A percentile compares a stretch with the other conserved stretches of the same genome.
Conservation (phyloP, 495 filamentous ascomycete species). For the Cudoniella acicularis region DNA sequence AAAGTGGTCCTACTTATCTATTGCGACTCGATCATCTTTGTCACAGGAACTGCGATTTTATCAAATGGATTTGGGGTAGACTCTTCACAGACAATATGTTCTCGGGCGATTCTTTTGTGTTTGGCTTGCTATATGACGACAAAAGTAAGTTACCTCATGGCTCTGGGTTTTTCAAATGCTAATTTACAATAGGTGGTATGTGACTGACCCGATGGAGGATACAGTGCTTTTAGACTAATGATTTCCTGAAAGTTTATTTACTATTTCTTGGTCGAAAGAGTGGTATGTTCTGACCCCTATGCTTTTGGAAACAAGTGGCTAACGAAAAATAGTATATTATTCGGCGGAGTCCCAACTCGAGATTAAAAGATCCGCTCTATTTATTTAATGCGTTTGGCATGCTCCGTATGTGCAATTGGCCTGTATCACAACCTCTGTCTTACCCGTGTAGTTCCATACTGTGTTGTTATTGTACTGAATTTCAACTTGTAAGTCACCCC, state of each 20-base stretch:
- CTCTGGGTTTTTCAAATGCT: background rate
- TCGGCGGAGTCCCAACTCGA: conserved; percentile 34
- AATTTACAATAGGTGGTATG: conserved; percentile 35
- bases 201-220: background rate
- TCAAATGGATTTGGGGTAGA: conserved; percentile 46
- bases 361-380: conserved; percentile 45
- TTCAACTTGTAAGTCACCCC: conserved; percentile 42
- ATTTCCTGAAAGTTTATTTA: conserved; percentile 49
- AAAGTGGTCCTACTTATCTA: conserved; percentile 50
- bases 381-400: conserved; percentile 51
- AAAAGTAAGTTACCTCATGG: conserved; percentile 34
- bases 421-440: background rate
- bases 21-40: conserved; percentile 46
- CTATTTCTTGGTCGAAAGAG: conserved; percentile 50
- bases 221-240: conserved; percentile 9
- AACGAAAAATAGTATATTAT: conserved; percentile 40
- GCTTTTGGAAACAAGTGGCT: background rate
- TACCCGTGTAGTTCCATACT: conserved; percentile 35
- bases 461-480: conserved; percentile 42
- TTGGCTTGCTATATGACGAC: conserved; percentile 49
- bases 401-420: conserved; percentile 32
- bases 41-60: conserved; percentile 45
- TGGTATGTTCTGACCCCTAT: conserved; percentile 30
- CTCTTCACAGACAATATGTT: conserved; percentile 37
- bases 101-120: conserved; percentile 46